phyloP scores from a whole-genome alignment of 2,329 filamentous ascomycete genomes.

The Paecilomyces dactylethromorphus region DNA sequence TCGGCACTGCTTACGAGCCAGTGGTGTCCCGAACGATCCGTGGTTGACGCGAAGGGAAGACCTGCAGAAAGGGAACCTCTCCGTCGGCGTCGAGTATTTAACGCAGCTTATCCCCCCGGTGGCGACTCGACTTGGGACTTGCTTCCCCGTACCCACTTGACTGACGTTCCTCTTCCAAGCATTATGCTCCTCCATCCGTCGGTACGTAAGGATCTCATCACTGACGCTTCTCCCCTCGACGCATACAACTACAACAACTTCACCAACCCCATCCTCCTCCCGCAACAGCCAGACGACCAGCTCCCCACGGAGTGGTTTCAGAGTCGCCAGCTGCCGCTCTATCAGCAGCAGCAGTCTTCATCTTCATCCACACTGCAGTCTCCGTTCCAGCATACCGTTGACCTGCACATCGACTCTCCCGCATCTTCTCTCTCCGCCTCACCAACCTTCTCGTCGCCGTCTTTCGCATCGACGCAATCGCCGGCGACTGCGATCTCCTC shows the following conservation, averaged over 20 bases:
- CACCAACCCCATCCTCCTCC: constrained; percentile 18
- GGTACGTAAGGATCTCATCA: constrained; percentile 38
- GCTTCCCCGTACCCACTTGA: constrained; percentile 1
- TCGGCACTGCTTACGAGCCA: neutral
- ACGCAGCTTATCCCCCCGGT: neutral
- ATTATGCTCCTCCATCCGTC: constrained; percentile 34
- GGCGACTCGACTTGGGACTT: neutral
- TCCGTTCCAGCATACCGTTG: constrained; percentile 25
- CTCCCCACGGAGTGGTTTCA: constrained; percentile 24
- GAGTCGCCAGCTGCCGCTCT: constrained; percentile 2
- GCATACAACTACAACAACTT: constrained; percentile 15
- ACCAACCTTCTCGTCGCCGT: constrained; percentile 18
- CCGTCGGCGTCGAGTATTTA: neutral
- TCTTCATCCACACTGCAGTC: constrained; percentile 14
- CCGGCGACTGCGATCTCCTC: constrained; percentile 18
- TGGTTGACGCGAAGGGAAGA: neutral
- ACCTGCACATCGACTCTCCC: constrained; percentile 26
- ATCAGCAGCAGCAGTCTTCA: constrained; percentile 14
- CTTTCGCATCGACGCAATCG: constrained; percentile 22
- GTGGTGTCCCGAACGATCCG: neutral
- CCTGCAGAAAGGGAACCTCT: neutral
- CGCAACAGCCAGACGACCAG: constrained; percentile 28
- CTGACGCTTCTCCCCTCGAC: constrained; percentile 22
- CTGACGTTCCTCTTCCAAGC: constrained; percentile 21
- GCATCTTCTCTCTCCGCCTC: constrained; percentile 31